These are phyloP conservation scores for Fusarium subglutinans DNA, from an alignment of 2,329 filamentous ascomycete genomes.

Conservation along the genomic window DNA sequence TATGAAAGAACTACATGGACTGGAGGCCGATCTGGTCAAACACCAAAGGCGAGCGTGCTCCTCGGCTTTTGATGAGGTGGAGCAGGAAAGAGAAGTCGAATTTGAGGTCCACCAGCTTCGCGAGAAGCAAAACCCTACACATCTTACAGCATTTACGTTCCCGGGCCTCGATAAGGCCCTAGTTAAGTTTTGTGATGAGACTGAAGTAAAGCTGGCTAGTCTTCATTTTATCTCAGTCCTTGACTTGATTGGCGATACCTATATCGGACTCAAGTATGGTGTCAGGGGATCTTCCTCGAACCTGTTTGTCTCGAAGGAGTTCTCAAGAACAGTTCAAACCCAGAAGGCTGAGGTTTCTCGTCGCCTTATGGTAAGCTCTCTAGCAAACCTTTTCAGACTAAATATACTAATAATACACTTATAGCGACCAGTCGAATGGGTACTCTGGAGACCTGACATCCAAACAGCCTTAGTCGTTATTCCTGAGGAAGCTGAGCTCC, in stretches of 20 bases:
- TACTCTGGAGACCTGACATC: neutral
- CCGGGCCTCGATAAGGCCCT: slow-evolving; percentile 52
- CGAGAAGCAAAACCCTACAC: slow-evolving; percentile 58
- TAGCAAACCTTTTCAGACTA: neutral
- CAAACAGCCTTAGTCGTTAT: neutral
- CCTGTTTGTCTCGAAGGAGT: neutral
- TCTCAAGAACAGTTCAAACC: neutral
- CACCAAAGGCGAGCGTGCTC: slow-evolving; percentile 41
- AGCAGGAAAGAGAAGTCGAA: slow-evolving; percentile 67
- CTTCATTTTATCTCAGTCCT: neutral
- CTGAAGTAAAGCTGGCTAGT: neutral
- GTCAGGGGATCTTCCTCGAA: neutral
- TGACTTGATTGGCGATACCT: neutral
- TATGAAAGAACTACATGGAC: neutral
- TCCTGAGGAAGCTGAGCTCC: slow-evolving; percentile 5
- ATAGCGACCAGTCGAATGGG: neutral
- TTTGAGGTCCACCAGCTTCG: slow-evolving; percentile 66
- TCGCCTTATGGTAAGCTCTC: neutral
- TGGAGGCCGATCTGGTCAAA: neutral
- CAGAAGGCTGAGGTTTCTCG: accelerated
- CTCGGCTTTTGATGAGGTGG: slow-evolving; percentile 67
- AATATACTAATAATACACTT: accelerated
- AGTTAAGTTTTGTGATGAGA: neutral
- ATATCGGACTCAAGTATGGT: neutral
- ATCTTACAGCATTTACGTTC: slow-evolving; percentile 53